Percentiles rank a stretch among this genome's conserved stretches.
Evolutionary conservation across 495 filamentous ascomycete genomes (phyloP).

Genomic region (Trichodelitschia bisporula): DNA sequence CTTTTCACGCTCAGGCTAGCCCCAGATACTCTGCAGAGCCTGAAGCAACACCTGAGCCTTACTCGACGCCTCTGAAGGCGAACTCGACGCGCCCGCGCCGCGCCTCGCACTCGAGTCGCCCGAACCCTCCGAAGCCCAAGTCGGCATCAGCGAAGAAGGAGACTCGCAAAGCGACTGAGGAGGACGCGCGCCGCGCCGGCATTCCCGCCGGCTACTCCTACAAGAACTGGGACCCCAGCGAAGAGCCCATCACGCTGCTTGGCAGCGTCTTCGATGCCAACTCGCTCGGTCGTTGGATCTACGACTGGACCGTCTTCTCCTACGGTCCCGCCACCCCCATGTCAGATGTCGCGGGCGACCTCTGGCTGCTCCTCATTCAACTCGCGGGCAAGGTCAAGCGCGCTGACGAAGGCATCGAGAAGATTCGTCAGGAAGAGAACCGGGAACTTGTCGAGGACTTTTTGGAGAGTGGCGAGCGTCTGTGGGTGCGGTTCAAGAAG

Average conservation of each 20-base stretch:
- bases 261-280: constrained; percentile 96
- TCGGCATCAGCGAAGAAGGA: constrained; percentile 10
- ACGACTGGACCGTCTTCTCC: constrained; percentile 95
- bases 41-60: constrained; percentile 12
- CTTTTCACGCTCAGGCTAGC: constrained; percentile 11
- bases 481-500: constrained; percentile 68
- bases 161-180: constrained; percentile 54
- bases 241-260: constrained; percentile 78
- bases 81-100: constrained; percentile 10
- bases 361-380: constrained; percentile 89
- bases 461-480: constrained; percentile 67
- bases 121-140: constrained; percentile 8
- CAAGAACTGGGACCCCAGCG: constrained; percentile 96
- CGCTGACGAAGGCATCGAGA: constrained; percentile 54
- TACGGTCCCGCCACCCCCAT: constrained; percentile 70
- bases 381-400: constrained; percentile 91
- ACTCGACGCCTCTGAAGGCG: constrained; percentile 11
- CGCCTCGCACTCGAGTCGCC: constrained; percentile 14
- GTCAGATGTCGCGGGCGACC: constrained; percentile 74
- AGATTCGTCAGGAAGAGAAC: constrained; percentile 45
- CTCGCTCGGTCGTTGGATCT: constrained; percentile 96
- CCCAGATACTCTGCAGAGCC: neutral
- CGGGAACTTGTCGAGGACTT: constrained; percentile 75
- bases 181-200: constrained; percentile 50
- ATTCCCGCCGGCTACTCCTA: constrained; percentile 84